Conservation (phyloP, 345 rosid species). For the Ceriops zippeliana region DNA sequence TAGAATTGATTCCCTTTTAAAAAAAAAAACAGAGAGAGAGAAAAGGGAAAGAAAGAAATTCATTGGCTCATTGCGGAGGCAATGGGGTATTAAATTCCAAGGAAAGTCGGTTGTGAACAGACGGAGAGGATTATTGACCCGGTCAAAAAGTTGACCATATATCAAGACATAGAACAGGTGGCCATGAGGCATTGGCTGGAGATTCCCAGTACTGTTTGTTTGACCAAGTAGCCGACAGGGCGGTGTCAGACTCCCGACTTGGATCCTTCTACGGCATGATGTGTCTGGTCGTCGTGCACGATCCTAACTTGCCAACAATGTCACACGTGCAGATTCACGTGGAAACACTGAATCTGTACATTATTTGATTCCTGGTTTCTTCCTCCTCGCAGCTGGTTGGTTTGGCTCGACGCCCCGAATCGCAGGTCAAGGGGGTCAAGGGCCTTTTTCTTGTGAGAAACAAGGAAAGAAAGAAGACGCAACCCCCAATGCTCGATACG, state of each 20-base stretch:
- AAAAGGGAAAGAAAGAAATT: no score
- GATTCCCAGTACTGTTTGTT: constrained; percentile 16
- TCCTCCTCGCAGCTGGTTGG: no score
- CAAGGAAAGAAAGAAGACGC: no score
- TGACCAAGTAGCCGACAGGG: constrained; percentile 23
- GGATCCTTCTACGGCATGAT: not conserved
- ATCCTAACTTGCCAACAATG: not conserved
- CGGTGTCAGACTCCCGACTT: constrained; percentile 3
- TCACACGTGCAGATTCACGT: constrained; percentile 27
- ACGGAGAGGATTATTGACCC: not conserved
- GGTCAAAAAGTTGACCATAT: constrained; percentile 25
- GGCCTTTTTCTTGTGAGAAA: no score
- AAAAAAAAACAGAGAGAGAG: no score
- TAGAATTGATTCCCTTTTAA: no score
- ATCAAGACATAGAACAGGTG: constrained; percentile 9
- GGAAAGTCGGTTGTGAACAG: not conserved
- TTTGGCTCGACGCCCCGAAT: no score
- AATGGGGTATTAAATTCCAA: not conserved
- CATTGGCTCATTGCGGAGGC: no score
- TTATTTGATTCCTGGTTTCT: not conserved
- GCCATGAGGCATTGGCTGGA: constrained; percentile 1
- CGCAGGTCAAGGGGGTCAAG: no score
- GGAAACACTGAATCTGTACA: constrained; percentile 11
- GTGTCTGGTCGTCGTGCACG: no score
- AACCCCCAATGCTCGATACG: no score